Evolutionary conservation across 371 early-diverging fungal species (phyloP).

Genomic region (Dichotomocladium elegans): DNA sequence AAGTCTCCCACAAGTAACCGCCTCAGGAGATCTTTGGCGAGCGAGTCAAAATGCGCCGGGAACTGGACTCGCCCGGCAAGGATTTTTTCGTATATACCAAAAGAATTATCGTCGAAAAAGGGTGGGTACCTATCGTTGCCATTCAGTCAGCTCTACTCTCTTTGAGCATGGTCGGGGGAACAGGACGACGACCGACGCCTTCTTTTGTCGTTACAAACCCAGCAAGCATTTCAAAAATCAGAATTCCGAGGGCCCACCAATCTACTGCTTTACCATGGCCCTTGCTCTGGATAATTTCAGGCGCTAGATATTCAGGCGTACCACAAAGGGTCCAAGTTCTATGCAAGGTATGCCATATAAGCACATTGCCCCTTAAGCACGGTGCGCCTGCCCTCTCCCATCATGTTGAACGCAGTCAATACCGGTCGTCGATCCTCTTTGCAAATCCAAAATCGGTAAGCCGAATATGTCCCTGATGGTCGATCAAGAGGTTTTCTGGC

Average conservation of each 20-base stretch:
- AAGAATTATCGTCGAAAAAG: constrained; percentile 95
- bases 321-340: constrained; percentile 95
- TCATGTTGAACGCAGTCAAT: too few relatives aligned
- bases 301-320: constrained; percentile 97
- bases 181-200: background rate
- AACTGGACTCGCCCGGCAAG: constrained; percentile 83
- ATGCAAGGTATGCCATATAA: constrained; percentile 11
- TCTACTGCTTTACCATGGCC: constrained; percentile 97
- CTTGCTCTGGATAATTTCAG: constrained; percentile 96
- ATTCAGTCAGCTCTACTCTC: too few relatives aligned
- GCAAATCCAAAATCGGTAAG: constrained; percentile 97
- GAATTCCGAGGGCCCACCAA: constrained; percentile 98
- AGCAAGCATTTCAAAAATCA: constrained; percentile 94
- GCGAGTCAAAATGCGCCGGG: constrained; percentile 87
- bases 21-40: constrained; percentile 91
- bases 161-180: background rate
- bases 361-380: too few relatives aligned
- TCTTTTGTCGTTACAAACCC: constrained; percentile 49
- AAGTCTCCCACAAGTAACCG: constrained; percentile 88
- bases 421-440: constrained; percentile 47
- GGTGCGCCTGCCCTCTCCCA: too few relatives aligned
- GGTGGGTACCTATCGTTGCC: constrained; percentile 86
- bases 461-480: constrained; percentile 86
- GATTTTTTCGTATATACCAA: constrained; percentile 93
- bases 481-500: constrained; percentile 85